A percentile compares a stretch with the other conserved stretches of the same genome.
These are phyloP conservation scores for Hibiscus mutabilis DNA, from an alignment of 345 rosid species.

Conservation along the genomic window DNA sequence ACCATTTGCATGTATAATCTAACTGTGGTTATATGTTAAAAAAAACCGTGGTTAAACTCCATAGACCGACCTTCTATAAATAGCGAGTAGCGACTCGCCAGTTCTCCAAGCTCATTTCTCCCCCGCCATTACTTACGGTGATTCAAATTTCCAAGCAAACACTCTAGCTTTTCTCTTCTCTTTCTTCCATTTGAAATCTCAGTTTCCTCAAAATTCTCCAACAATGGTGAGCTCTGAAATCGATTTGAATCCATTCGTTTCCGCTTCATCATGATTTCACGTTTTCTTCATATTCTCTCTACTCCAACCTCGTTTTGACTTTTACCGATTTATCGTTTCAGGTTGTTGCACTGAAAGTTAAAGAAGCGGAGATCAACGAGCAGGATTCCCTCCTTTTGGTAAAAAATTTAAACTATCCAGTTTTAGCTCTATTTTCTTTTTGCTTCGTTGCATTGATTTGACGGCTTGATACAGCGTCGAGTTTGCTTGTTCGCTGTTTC, in stretches of 20 bases:
- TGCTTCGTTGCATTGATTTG: not conserved
- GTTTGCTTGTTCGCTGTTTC: not conserved
- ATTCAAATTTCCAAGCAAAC: constrained; percentile 29
- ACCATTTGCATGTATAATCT: not conserved
- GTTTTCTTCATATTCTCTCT: not conserved
- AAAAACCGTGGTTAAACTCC: not conserved
- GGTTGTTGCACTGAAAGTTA: constrained; percentile 80
- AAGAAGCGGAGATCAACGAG: constrained; percentile 91
- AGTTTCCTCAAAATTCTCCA: not conserved
- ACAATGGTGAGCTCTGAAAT: constrained; percentile 43
- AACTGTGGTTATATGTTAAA: not conserved
- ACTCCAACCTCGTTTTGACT: not conserved
- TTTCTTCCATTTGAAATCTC: not conserved
- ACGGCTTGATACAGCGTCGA: not conserved
- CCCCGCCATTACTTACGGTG: constrained; percentile 20
- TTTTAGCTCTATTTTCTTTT: not conserved
- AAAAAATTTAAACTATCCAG: constrained; percentile 11
- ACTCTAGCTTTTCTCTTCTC: not conserved
- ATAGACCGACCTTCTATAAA: constrained; percentile 9
- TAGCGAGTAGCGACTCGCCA: constrained; percentile 8
- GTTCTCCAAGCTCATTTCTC: not conserved
- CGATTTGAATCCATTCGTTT: too few relatives aligned
- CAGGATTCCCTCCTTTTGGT: constrained; percentile 99
- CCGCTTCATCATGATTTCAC: not conserved
- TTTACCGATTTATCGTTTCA: constrained; percentile 20